Base-by-base conservation (phyloP, 495 filamentous ascomycete species). In the Xylaria intraflava region DNA sequence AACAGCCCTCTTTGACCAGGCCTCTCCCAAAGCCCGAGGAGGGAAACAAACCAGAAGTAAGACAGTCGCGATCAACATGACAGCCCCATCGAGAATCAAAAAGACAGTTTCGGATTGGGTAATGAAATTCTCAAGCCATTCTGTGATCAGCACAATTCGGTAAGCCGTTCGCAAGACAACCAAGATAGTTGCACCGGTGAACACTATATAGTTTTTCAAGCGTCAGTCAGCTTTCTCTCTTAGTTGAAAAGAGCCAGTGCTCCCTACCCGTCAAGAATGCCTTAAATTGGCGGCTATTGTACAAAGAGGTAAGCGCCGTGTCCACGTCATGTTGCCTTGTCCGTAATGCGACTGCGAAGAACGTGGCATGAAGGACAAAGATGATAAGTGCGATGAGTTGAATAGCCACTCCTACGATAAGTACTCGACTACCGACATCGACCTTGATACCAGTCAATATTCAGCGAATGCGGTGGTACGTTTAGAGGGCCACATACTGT, bases 11-110 rank as follows among this genome's bases (percentile, higher is more conserved):
- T 59, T 36, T 3, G 52, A 17, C 44, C 41, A 36, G 10, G 50
- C 48, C 26, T 55, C 26, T 7, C 55, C 40, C 12, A 64, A 19
- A 1, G 53, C 35, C 24, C 63, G 58, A 20, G 55, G 58, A 11
- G 63, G 63, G 46, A 61, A 59, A 44, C 54, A 66, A 5, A 14
- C 55, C 9, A 66, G 41, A n/a, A 74, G 49, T 9, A 72, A 55
- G 14, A 70, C 35, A 22, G 41, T 43, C 3, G 65, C 61, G 6
- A 74, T 36, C 8, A 74, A 57, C 26, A 74, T 63, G 51, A 65
- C 56, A 9, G 64, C 53, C 23, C 69, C 73, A 54, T 77, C 70
- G 24, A 75, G 61, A 33, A 73, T 36, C 5, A 70, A 52, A 6
- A 66, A 57, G 24, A 64, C 36, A 16, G 53, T 40, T 53, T 66